Evolutionary conservation across 1,284 basidiomycete species (phyloP).

Genomic region (Cryptococcus sp.): DNA sequence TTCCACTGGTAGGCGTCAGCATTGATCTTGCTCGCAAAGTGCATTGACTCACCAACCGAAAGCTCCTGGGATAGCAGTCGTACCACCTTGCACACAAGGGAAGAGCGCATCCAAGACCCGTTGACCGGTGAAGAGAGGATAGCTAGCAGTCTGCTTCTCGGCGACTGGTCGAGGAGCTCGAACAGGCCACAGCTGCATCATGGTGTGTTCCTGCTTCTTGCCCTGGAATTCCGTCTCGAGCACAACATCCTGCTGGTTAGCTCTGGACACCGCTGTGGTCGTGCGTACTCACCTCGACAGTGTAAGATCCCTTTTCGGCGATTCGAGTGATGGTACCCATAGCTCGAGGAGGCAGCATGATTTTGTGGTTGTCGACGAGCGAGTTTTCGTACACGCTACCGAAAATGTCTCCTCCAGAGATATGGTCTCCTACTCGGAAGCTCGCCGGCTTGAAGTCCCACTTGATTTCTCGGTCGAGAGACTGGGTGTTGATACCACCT

Average conservation of each 20-base stretch:
- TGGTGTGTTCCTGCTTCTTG: conserved; percentile 84
- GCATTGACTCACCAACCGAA: conserved; percentile 69
- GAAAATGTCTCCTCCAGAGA: conserved; percentile 94
- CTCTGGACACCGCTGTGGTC: not conserved
- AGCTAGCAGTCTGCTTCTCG: conserved; percentile 89
- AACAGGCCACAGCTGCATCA: conserved; percentile 99
- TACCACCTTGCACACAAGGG: conserved; percentile 98
- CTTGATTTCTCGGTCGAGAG: conserved; percentile 77
- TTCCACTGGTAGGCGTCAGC: conserved; percentile 52
- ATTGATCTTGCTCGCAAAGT: not conserved
- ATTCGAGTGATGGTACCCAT: conserved; percentile 92
- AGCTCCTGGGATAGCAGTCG: conserved; percentile 97
- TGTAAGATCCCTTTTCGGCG: conserved; percentile 90
- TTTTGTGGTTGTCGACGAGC: conserved; percentile 91
- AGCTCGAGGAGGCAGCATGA: conserved; percentile 89
- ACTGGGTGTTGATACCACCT: conserved; percentile 90
- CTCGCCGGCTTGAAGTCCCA: conserved; percentile 94
- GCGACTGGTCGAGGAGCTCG: conserved; percentile 92
- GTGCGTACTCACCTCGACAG: conserved; percentile 65
- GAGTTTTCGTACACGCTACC: conserved; percentile 97
- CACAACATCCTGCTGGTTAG: conserved; percentile 68
- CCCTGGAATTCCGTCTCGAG: conserved; percentile 98
- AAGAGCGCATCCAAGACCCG: conserved; percentile 96
- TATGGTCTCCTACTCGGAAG: conserved; percentile 89
- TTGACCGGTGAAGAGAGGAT: conserved; percentile 92